Evolutionary conservation across 2,329 filamentous ascomycete genomes (phyloP), one percentile per base, ranked within the genome.

Genomic region (Colletotrichum melonis): DNA sequence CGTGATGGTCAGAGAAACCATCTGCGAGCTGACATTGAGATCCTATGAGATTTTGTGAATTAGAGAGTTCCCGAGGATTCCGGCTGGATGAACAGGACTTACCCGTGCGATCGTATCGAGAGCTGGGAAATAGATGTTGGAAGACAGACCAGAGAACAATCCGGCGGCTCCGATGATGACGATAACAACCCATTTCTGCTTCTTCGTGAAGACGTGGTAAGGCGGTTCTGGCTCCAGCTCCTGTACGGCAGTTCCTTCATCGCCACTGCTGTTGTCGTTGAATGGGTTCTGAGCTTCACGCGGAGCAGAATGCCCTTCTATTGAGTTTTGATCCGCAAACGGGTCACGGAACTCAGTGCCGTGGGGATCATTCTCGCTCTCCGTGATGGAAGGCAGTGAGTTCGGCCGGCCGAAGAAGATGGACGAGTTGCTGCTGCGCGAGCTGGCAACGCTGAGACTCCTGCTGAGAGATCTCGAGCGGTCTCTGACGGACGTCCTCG

Each of bases 111-210:
- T 82, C 3, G 79, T 74, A 57, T 82, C 80, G 5, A 88, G 74
- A 0, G 85, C 82, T 1, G 87, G 86, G 63, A 87, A 83, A 78
- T 88, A 89, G 63, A 90, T 88, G 72, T 86, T 88, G 38, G 84
- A 84, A 4, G 87, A 86, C 14, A 87, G 75, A 1, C 88, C 88
- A 3, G 87, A 88, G 79, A 90, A 89, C 35, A 89, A 80, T 1
- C 85, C 86, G 1, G 87, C 88, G 1, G 86, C 77, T 2, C 86
- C 84, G 28, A 88, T 84, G 63, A 87, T 86, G 77, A 84, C 81
- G 28, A 88, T 83, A 42, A 89, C 83, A 73, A 84, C 76, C 71
- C 84, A 81, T 76, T 88, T 88, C 75, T 85, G 79, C 16, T 75
- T 74, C 6, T 74, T 66, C 1, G 79, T 80, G 74, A 85, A 85